Percentiles rank a stretch among this genome's conserved stretches.
phyloP scores from a whole-genome alignment of 1,139 yeast species.

The Protomyces inouyei region DNA sequence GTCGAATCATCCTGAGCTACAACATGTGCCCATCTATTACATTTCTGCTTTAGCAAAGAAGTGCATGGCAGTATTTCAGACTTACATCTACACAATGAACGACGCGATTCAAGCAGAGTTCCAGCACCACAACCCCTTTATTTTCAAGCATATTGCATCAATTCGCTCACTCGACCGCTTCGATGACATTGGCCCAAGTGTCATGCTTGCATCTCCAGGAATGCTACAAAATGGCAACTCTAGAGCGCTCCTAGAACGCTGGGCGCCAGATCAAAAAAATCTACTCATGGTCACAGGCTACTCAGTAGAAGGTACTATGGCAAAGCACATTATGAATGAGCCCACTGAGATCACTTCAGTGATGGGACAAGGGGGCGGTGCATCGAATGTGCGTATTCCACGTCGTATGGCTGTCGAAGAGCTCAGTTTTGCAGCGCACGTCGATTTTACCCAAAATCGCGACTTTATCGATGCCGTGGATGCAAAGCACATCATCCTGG shows the following conservation, averaged over 20 bases:
- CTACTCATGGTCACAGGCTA: slow-evolving; percentile 88
- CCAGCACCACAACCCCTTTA: slow-evolving; percentile 81
- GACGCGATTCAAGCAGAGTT: slow-evolving; percentile 76
- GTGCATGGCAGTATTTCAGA: slow-evolving; percentile 96
- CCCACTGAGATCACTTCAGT: slow-evolving; percentile 80
- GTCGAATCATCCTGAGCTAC: slow-evolving; percentile 77
- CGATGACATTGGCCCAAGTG: slow-evolving; percentile 93
- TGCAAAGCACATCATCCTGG: slow-evolving; percentile 64
- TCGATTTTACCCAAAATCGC: slow-evolving; percentile 88
- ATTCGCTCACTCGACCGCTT: slow-evolving; percentile 74
- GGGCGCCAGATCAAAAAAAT: slow-evolving; percentile 97
- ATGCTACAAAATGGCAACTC: slow-evolving; percentile 96
- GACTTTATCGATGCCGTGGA: slow-evolving; percentile 83
- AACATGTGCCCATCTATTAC: slow-evolving; percentile 74
- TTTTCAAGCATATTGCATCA: slow-evolving; percentile 77
- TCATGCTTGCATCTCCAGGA: slow-evolving; percentile 94
- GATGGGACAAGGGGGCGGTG: slow-evolving; percentile 57
- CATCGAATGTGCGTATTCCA: slow-evolving; percentile 52
- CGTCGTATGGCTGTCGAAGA: slow-evolving; percentile 88
- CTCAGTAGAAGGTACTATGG: slow-evolving; percentile 98
- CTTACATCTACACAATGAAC: slow-evolving; percentile 95
- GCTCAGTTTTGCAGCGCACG: slow-evolving; percentile 97
- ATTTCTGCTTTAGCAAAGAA: slow-evolving; percentile 92
- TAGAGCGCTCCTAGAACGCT: slow-evolving; percentile 79
- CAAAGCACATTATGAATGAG: slow-evolving; percentile 78